Conservation (phyloP, 1,139 yeast genomes). For the Suhomyces guaymorum region DNA sequence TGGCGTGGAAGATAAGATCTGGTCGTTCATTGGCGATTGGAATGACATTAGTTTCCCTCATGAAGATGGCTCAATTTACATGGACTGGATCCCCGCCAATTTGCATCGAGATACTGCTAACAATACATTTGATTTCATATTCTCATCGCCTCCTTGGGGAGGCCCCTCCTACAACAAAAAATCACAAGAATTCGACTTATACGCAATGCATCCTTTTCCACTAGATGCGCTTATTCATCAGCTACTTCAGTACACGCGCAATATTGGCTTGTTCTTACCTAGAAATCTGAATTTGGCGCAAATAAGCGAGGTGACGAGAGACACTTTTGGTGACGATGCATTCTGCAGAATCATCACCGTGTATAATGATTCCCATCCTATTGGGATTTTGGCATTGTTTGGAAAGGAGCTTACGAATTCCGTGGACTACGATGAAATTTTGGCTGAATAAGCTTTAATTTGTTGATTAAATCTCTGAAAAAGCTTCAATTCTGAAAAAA, state of each 20-base stretch:
- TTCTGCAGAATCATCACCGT: constrained; percentile 52
- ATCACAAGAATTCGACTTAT: constrained; percentile 18
- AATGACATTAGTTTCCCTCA: constrained; percentile 30
- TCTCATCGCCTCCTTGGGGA: constrained; percentile 97
- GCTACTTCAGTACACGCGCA: constrained; percentile 44
- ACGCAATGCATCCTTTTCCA: constrained; percentile 49
- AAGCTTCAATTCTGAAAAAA: too few relatives aligned
- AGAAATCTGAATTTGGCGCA: constrained; percentile 65
- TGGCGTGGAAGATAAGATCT: constrained; percentile 51
- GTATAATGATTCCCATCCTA: constrained; percentile 41
- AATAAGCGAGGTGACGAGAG: constrained; percentile 46
- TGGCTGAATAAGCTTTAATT: constrained; percentile 1
- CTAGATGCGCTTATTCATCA: constrained; percentile 46
- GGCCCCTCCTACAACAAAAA: constrained; percentile 65
- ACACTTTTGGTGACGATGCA: constrained; percentile 45
- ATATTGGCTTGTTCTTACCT: constrained; percentile 76
- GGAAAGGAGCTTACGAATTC: constrained; percentile 33
- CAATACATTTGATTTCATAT: constrained; percentile 60
- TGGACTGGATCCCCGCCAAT: constrained; percentile 33
- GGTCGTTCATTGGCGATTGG: constrained; percentile 62
- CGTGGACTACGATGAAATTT: constrained; percentile 4
- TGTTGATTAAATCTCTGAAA: too few relatives aligned
- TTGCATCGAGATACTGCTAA: constrained; percentile 17
- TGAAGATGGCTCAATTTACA: constrained; percentile 18
- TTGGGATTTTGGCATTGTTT: constrained; percentile 63